A percentile compares a stretch with the other conserved stretches of the same genome.
Evolutionary conservation across 164 flowering plant genomes (phyloP).

Genomic region (Warburgia ugandensis): DNA sequence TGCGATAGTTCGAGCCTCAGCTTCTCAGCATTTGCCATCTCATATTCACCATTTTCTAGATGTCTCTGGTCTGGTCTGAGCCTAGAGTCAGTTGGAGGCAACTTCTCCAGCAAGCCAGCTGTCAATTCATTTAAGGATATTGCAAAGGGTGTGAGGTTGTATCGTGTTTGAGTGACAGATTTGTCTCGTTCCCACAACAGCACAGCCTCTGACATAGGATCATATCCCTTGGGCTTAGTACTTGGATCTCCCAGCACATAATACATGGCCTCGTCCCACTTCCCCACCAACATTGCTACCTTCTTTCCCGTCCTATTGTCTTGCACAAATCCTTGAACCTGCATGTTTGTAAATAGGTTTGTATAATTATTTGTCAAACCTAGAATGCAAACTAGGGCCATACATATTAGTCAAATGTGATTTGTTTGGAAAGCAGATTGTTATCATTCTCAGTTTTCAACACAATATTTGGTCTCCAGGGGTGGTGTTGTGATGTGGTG

Average conservation of each 20-base stretch:
- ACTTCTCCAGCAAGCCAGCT: conserved; percentile 52
- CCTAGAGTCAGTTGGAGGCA: conserved; percentile 98
- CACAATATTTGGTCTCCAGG: no score
- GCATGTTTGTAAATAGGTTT: conserved; percentile 13
- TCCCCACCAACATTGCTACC: conserved; percentile 90
- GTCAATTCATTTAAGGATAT: conserved; percentile 90
- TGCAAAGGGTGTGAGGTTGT: conserved; percentile 93
- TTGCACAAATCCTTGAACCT: conserved; percentile 99
- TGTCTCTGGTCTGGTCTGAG: conserved; percentile 93
- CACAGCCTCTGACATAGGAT: conserved; percentile 95
- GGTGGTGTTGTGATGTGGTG: no score
- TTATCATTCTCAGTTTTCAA: no score
- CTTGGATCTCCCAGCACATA: conserved; percentile 95
- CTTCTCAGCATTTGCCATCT: conserved; percentile 88
- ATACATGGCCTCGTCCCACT: conserved; percentile 99
- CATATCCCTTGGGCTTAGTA: conserved; percentile 89
- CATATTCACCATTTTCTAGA: conserved; percentile 94
- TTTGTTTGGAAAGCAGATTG: no score
- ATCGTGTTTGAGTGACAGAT: conserved; percentile 67
- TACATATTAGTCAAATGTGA: neutral
- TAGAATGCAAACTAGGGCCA: neutral
- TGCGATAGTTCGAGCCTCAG: conserved; percentile 89
- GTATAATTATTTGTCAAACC: neutral
- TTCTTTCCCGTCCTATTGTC: conserved; percentile 90
- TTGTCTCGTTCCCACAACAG: conserved; percentile 93